Conservation (phyloP, 2,329 filamentous ascomycete species). For the Neospermospora avenae region DNA sequence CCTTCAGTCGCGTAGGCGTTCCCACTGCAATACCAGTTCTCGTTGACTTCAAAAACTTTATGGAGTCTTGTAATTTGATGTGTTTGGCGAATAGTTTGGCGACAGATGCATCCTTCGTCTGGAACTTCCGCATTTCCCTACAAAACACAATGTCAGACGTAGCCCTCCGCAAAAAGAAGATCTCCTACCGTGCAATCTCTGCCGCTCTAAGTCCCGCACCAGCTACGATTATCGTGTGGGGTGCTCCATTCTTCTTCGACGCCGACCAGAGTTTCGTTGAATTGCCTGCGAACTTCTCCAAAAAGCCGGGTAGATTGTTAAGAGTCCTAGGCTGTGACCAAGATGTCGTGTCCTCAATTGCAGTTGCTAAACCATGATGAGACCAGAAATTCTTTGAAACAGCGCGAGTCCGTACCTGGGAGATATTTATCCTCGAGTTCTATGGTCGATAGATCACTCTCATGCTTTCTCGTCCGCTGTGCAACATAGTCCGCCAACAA, state of each 20-base stretch:
- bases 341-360: conserved; percentile 75
- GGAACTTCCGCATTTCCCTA: conserved; percentile 72
- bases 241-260: conserved; percentile 65
- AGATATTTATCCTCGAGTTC: conserved; percentile 82
- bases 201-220: conserved; percentile 82
- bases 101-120: conserved; percentile 72
- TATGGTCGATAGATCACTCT: conserved; percentile 74
- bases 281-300: conserved; percentile 63
- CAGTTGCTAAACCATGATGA: conserved; percentile 50
- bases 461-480: conserved; percentile 73
- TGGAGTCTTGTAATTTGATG: conserved; percentile 88
- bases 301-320: conserved; percentile 72
- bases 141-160: conserved; percentile 13
- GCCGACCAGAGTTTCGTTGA: conserved; percentile 57
- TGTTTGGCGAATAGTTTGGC: conserved; percentile 97
- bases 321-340: conserved; percentile 66
- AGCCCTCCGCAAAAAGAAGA: not conserved
- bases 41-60: conserved; percentile 65
- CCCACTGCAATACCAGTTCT: conserved; percentile 86
- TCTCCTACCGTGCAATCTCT: conserved; percentile 67
- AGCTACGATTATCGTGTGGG: conserved; percentile 87
- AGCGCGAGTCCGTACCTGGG: conserved; percentile 53
- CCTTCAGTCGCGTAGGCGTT: conserved; percentile 78
- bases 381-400: not conserved
- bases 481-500: conserved; percentile 83